These are phyloP conservation scores for Cyberlindnera japonica DNA, from an alignment of 805 yeast species.

Conservation along the genomic window DNA sequence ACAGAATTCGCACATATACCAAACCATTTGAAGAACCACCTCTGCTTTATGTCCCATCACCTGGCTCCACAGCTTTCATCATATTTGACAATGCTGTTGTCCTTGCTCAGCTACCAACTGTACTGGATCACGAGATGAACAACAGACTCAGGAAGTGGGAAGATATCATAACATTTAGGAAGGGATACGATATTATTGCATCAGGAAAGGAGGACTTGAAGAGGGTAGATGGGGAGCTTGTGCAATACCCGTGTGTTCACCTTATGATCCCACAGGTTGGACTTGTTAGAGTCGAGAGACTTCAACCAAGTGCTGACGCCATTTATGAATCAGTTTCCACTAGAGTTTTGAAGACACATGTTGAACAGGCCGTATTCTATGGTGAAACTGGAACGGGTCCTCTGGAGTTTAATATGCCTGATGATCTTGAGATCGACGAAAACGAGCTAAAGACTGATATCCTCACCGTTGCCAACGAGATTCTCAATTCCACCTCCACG, in stretches of 20 bases:
- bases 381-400: conserved; percentile 42
- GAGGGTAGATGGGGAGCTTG: conserved; percentile 21
- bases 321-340: conserved; percentile 29
- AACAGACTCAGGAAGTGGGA: conserved; percentile 65
- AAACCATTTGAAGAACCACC: conserved; percentile 37
- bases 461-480: conserved; percentile 46
- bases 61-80: conserved; percentile 57
- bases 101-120: conserved; percentile 54
- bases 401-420: conserved; percentile 43
- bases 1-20: conserved; percentile 52
- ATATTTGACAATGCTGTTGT: conserved; percentile 58
- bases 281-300: conserved; percentile 54
- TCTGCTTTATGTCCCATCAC: conserved; percentile 51
- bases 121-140: conserved; percentile 31
- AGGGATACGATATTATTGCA: conserved; percentile 53
- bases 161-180: conserved; percentile 61
- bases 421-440: conserved; percentile 41
- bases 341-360: conserved; percentile 53
- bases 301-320: conserved; percentile 21
- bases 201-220: conserved; percentile 47
- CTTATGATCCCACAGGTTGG: conserved; percentile 55
- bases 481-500: conserved; percentile 51
- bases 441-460: conserved; percentile 51
- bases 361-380: conserved; percentile 81
- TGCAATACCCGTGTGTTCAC: conserved; percentile 43